Percentiles rank a stretch among this genome's conserved stretches.
These are phyloP conservation scores for Nicotiana tomentosiformis DNA, from an alignment of 257 asterid species.

Conservation along the genomic window DNA sequence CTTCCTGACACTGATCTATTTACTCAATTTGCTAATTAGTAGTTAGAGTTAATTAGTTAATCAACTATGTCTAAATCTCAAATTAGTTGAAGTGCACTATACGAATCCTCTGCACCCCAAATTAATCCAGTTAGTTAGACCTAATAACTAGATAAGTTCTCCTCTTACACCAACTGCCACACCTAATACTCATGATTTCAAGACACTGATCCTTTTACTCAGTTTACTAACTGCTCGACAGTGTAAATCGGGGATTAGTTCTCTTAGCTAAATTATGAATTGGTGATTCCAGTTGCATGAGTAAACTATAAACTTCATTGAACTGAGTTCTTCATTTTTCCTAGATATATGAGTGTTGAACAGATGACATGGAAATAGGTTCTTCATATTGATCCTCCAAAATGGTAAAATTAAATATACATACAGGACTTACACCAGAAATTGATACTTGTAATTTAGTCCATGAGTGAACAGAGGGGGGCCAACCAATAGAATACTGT, in stretches of 20 bases:
- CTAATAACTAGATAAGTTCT: neutral
- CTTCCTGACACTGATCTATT: neutral
- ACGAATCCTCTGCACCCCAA: too few species aligned
- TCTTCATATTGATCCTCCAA: neutral
- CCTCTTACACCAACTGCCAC: neutral
- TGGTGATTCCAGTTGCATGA: neutral
- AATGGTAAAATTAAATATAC: neutral
- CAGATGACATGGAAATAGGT: neutral
- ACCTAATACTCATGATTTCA: neutral
- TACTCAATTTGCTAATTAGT: neutral
- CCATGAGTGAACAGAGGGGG: neutral
- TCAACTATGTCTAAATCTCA: too few species aligned
- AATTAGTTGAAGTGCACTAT: too few species aligned
- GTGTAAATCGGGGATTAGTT: neutral
- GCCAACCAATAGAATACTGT: neutral
- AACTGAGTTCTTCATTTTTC: neutral
- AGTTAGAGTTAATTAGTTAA: too few species aligned
- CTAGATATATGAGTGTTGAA: neutral
- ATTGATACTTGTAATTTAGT: neutral
- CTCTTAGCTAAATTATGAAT: neutral
- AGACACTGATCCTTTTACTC: neutral
- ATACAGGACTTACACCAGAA: neutral
- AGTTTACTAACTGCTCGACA: neutral
- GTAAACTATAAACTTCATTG: neutral
- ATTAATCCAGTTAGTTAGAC: neutral